Evolutionary conservation across 208 protist genomes (phyloP), one percentile per base, ranked within the genome.

Genomic region (Novymonas esmeraldas): DNA sequence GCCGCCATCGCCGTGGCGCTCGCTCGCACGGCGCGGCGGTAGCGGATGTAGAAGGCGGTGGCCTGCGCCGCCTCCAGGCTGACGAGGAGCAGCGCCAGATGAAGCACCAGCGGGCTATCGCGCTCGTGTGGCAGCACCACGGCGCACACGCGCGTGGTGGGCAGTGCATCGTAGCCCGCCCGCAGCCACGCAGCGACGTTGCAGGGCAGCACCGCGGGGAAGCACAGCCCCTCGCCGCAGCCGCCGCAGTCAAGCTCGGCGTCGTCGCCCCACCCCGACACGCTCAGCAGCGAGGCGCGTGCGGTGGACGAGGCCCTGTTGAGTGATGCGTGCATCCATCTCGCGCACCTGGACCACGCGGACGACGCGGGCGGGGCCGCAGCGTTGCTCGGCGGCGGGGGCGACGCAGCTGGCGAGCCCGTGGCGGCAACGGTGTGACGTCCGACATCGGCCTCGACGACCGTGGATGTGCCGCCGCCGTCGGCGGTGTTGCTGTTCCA

Each of bases 81-180:
- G 9, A 67, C 6, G 2, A 82, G 39, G 1, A 82, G 6, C n/a
- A 62, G 24, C 10, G 63, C 56, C n/a, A 76, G 2, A 52, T 77
- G 76, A 2, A 77, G 1, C 28, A 81, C 70, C 16, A 81, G 50
- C 1, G 69, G 51, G 29, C 70, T 70, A 44, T 74, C 70, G 3
- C 1, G 22, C 6, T 55, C 49, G 9, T 51, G 49, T 0, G 51
- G 64, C 16, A 73, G 62, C 65, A 61, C 50, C 48, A 52, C 50
- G 14, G 73, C 7, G 42, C 65, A 68, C 24, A 52, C 36, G 28
- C 62, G 70, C 5, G 70, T 76, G 7, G 70, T 76, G 14, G 56
- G 26, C 24, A 76, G 62, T 13, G 52, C 44, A 5, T 39, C 42
- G 70, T 76, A 70, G 42, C 14, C 38, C 10, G 39, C 9, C 14